phyloP scores from a whole-genome alignment of 1,284 basidiomycete genomes.

The Inonotus hispidus region DNA sequence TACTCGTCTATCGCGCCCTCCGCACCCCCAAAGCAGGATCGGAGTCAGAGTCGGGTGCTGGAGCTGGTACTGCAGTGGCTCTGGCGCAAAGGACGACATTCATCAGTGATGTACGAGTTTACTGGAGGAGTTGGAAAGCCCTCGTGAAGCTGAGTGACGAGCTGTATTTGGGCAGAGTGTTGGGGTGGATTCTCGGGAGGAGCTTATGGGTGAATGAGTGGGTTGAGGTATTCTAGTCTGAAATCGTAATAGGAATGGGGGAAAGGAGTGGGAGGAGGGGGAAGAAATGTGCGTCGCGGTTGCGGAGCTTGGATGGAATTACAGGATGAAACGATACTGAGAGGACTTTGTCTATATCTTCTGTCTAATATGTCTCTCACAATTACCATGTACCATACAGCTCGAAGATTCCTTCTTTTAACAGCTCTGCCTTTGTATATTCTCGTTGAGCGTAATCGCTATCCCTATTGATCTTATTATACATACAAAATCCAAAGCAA shows the following conservation, averaged over 20 bases:
- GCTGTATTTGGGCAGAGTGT: background rate
- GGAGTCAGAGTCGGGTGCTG: background rate
- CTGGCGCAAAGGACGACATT: conserved; percentile 6
- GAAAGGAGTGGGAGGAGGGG: background rate
- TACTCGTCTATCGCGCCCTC: conserved; percentile 4
- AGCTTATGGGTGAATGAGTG: conserved; percentile 19
- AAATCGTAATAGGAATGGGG: background rate
- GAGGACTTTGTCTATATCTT: background rate
- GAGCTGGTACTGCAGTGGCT: background rate
- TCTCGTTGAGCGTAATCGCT: background rate
- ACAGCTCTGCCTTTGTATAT: too few species aligned
- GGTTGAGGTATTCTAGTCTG: background rate
- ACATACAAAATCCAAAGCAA: background rate
- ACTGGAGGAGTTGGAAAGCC: conserved; percentile 9
- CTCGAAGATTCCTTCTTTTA: too few species aligned
- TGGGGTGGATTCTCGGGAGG: conserved; percentile 7
- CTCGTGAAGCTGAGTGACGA: background rate
- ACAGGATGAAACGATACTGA: too few species aligned
- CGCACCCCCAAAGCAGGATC: background rate
- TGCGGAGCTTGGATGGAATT: too few species aligned
- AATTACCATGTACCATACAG: too few species aligned
- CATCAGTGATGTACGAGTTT: conserved; percentile 7
- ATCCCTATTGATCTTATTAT: background rate
- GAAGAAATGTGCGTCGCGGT: background rate
- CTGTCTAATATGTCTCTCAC: too few species aligned